Percentiles rank a stretch among this genome's conserved stretches.
Evolutionary conservation across 2,329 filamentous ascomycete species (phyloP).

Genomic region (Trichoderma koningii): DNA sequence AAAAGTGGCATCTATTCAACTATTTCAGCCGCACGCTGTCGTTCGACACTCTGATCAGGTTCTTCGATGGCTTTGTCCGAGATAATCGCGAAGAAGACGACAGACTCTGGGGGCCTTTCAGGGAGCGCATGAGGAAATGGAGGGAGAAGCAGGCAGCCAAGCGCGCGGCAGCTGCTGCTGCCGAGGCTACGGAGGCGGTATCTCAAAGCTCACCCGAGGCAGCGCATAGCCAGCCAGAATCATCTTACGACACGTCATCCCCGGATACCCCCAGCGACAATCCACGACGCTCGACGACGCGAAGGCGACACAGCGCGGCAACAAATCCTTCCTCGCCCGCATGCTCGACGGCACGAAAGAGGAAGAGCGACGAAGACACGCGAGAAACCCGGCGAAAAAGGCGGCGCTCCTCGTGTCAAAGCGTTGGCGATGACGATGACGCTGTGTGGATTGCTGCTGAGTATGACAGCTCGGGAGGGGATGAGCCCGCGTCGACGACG

Average conservation of each 20-base stretch:
- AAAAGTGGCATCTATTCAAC: background rate
- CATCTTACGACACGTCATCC: too few species aligned
- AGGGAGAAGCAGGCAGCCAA: too few species aligned
- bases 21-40: slow-evolving; percentile 3
- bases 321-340: background rate
- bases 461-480: background rate
- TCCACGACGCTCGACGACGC: background rate
- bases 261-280: background rate
- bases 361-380: background rate
- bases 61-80: slow-evolving; percentile 4
- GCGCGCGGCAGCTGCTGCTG: too few species aligned
- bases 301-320: background rate
- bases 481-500: background rate
- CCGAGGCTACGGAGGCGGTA: too few species aligned
- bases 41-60: background rate
- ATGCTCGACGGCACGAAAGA: background rate
- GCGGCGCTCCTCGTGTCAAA: background rate
- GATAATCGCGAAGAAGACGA: too few species aligned
- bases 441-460: background rate
- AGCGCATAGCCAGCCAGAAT: too few species aligned
- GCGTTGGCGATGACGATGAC: background rate
- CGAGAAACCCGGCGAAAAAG: background rate
- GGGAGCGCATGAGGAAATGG: too few species aligned
- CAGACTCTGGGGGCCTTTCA: too few species aligned
- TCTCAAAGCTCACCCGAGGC: too few species aligned